A percentile compares a stretch with the other conserved stretches of the same genome.
Conservation (phyloP, 1,139 yeast genomes). For the Hyphopichia pseudoburtonii region DNA sequence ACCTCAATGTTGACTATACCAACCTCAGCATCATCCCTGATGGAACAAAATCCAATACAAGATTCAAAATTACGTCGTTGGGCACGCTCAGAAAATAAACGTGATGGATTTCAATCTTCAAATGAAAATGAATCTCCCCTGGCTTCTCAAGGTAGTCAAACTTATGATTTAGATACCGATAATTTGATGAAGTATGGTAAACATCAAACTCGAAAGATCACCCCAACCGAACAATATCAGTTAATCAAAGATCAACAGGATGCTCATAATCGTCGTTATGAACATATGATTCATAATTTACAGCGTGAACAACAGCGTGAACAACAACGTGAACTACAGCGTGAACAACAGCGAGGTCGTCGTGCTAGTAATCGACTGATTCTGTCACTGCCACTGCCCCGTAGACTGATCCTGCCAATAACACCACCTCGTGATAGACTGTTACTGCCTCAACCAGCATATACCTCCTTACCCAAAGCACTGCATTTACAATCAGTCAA, state of each 20-base stretch:
- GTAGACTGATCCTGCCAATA: too few species aligned
- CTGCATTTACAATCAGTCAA: not conserved
- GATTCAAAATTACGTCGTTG: constrained; percentile 1
- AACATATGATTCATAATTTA: constrained; percentile 1
- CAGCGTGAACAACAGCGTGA: not conserved
- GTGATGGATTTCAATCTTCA: constrained; percentile 4
- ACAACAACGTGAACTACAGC: not conserved
- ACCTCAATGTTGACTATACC: constrained; percentile 1
- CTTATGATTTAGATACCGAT: not conserved
- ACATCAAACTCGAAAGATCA: not conserved
- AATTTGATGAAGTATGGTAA: too few species aligned
- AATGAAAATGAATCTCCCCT: not conserved
- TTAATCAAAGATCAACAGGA: not conserved
- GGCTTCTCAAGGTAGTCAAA: not conserved
- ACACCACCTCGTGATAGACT: too few species aligned
- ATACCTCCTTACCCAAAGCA: not conserved
- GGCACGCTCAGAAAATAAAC: constrained; percentile 4
- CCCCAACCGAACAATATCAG: not conserved
- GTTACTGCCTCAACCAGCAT: not conserved
- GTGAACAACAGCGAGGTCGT: not conserved
- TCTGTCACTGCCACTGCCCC: too few species aligned
- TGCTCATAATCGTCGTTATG: not conserved
- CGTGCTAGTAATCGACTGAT: not conserved
- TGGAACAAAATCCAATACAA: not conserved
- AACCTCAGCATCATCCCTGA: not conserved